A percentile compares a stretch with the other conserved stretches of the same genome.
Evolutionary conservation across 2,329 filamentous ascomycete genomes (phyloP).

Genomic region (Teratosphaeria destructans): DNA sequence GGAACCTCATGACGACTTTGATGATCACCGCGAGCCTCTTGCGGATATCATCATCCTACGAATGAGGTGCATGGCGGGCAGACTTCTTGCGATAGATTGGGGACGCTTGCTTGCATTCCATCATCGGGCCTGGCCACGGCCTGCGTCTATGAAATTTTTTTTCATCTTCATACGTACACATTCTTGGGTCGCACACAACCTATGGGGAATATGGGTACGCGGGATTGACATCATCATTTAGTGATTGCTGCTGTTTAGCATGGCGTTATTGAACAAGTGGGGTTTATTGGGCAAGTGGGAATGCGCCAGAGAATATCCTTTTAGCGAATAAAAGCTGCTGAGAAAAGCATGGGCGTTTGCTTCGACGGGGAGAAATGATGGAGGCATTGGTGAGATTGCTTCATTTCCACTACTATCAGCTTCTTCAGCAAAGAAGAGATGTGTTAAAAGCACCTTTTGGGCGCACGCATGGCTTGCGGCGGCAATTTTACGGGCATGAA

Average conservation of each 20-base stretch:
- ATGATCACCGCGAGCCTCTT: background rate
- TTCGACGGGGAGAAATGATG: background rate
- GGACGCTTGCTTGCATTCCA: background rate
- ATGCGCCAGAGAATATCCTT: background rate
- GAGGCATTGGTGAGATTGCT: background rate
- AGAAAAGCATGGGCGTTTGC: background rate
- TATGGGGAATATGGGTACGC: background rate
- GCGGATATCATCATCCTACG: background rate
- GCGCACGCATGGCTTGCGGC: background rate
- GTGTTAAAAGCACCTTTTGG: background rate
- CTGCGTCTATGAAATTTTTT: background rate
- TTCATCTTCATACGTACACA: background rate
- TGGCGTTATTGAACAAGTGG: background rate
- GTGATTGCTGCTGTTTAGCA: conserved; percentile 1
- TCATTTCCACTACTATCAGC: background rate
- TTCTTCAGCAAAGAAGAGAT: background rate
- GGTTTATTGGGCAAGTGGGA: background rate
- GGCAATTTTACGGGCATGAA: background rate
- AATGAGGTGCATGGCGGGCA: background rate
- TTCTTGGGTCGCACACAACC: background rate
- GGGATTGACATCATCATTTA: background rate
- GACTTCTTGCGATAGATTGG: background rate
- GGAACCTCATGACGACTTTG: background rate
- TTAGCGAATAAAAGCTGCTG: background rate
- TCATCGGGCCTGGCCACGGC: background rate